phyloP scores from a whole-genome alignment of 805 yeast species.

The Kurtzmaniella cleridarum region DNA sequence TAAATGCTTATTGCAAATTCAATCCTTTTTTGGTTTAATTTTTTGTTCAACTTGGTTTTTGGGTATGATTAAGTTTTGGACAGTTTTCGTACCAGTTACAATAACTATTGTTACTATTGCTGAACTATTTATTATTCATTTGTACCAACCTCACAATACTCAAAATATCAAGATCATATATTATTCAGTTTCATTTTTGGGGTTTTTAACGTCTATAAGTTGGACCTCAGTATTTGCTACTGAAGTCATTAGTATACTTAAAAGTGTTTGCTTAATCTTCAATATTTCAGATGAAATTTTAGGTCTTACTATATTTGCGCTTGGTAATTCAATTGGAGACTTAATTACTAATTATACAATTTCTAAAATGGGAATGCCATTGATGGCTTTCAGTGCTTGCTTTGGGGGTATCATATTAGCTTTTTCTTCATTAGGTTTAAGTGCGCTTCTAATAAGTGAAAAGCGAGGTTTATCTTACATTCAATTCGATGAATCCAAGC shows the following conservation, averaged over 20 bases:
- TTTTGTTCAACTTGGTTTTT: conserved; percentile 16
- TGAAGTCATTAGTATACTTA: conserved; percentile 61
- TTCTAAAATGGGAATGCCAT: conserved; percentile 74
- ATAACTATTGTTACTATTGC: conserved; percentile 5
- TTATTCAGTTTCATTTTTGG: conserved; percentile 37
- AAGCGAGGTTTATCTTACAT: conserved; percentile 6
- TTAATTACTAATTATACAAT: conserved; percentile 76
- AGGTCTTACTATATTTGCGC: conserved; percentile 84
- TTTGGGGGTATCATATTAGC: conserved; percentile 89
- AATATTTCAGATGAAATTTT: conserved; percentile 70
- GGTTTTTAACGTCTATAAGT: conserved; percentile 61
- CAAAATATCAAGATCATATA: background rate
- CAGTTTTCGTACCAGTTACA: conserved; percentile 9
- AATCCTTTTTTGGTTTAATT: conserved; percentile 22
- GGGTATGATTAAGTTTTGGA: conserved; percentile 7
- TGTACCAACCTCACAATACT: background rate
- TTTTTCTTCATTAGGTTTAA: conserved; percentile 74
- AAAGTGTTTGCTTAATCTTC: conserved; percentile 54
- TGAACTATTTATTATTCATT: conserved; percentile 4
- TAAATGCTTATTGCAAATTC: conserved; percentile 17
- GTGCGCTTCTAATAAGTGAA: conserved; percentile 41
- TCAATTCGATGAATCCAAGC: conserved; percentile 13
- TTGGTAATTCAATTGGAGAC: conserved; percentile 93
- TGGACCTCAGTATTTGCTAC: conserved; percentile 69
- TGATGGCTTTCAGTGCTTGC: conserved; percentile 93